Base-by-base conservation (phyloP, 2,329 filamentous ascomycete species). In the Magnaporthiopsis poae region DNA sequence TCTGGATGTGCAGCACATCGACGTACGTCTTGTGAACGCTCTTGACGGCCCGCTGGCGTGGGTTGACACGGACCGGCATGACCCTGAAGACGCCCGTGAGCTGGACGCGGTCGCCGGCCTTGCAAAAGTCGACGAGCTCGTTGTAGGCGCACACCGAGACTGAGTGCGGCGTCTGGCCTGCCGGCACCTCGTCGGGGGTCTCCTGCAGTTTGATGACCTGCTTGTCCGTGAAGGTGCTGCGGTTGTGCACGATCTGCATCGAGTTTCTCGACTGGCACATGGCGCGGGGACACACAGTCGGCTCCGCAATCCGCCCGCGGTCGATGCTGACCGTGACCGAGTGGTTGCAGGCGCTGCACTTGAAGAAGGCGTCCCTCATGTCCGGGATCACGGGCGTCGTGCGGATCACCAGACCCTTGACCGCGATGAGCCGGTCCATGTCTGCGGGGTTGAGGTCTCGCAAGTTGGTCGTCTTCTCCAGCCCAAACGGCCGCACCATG, bases 291-390 rank as follows among this genome's bases (percentile, higher is more conserved):
- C 95, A 99, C 71, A 89, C 85, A 0, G 92, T 97, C 1, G 95
- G 95, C 77, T 99, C 95, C 29, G 91, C 89, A 73, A 99, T 99
- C 80, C 94, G 95, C 76, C 96, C 95, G 73, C 95, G 90, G 75
- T 99, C 95, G 73, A 99, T 90, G 67, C 92, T 90, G 66, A 97
- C 92, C 69, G 90, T 91, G 68, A 96, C 87, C 4, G 91, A 94
- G 77, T 97, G 92, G 73, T 92, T 92, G 79, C 95, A 99, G 33
- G 94, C 87, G 67, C 92, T 91, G 79, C 95, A 99, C 69, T 91
- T 90, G 86, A 99, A 99, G 80, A 96, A 97, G 0, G 95, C 95
- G 75, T 96, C 91, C 79, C 96, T 97, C 96, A 99, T 99, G 73
- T 99, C 95, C 0, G 95, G 95, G 70, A 99, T 98, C 70, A 99